Conservation (phyloP, 164 flowering plant genomes). For the Kalanchoe fedtschenkoi region DNA sequence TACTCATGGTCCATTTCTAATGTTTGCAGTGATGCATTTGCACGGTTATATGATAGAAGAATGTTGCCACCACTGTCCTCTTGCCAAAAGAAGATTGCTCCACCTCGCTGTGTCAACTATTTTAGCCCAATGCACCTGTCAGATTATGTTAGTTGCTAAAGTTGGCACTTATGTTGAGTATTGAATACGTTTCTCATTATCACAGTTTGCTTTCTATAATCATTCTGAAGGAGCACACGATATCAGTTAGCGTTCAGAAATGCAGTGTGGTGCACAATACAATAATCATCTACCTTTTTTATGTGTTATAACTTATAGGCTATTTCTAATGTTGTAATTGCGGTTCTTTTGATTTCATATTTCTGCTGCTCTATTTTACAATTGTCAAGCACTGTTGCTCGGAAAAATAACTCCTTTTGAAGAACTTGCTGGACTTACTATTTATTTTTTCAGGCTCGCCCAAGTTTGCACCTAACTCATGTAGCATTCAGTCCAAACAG, state of each 20-base stretch:
- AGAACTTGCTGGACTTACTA: background rate
- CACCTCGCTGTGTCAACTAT: constrained; percentile 89
- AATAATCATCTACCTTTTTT: background rate
- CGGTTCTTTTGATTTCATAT: background rate
- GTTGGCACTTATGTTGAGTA: background rate
- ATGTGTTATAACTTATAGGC: too few species aligned
- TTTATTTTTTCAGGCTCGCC: constrained; percentile 37
- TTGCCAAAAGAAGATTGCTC: constrained; percentile 47
- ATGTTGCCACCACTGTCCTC: constrained; percentile 89
- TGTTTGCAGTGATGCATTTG: constrained; percentile 87
- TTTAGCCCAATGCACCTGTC: constrained; percentile 98
- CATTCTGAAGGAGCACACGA: background rate
- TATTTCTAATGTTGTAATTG: background rate
- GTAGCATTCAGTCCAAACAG: constrained; percentile 89
- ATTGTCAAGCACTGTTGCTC: background rate
- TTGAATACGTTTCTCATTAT: background rate
- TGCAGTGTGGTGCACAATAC: background rate
- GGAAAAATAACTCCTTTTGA: background rate
- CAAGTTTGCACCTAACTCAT: constrained; percentile 80
- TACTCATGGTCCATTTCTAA: constrained; percentile 9
- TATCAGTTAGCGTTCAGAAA: background rate
- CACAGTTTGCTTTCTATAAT: background rate
- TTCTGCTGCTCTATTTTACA: background rate
- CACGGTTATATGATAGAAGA: constrained; percentile 92
- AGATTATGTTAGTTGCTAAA: constrained; percentile 52